phyloP scores from a whole-genome alignment of 1,139 yeast genomes.

The Diutina pseudorugosa region DNA sequence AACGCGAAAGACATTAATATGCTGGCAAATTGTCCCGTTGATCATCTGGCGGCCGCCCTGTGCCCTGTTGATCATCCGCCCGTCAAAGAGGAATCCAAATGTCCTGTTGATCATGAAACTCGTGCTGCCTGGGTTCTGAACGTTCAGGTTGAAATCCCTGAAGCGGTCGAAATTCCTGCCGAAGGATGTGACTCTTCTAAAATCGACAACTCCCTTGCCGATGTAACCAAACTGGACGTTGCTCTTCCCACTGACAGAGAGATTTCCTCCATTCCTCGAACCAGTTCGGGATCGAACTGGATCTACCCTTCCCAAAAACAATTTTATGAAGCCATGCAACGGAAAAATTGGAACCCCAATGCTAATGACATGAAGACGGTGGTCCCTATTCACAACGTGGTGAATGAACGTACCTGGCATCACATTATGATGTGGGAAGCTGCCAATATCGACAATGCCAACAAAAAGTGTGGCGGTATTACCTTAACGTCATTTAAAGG shows the following conservation, averaged over 20 bases:
- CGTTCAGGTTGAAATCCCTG: slow-evolving; percentile 20
- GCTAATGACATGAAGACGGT: slow-evolving; percentile 79
- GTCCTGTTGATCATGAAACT: slow-evolving; percentile 7
- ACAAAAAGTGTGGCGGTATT: slow-evolving; percentile 63
- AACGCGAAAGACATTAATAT: not conserved
- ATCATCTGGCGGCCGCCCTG: not conserved
- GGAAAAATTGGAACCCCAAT: slow-evolving; percentile 80
- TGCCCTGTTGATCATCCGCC: not conserved
- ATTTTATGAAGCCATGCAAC: slow-evolving; percentile 85
- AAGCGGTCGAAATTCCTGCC: slow-evolving; percentile 26
- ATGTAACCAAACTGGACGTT: slow-evolving; percentile 17
- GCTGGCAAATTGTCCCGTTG: not conserved
- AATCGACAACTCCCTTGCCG: slow-evolving; percentile 10
- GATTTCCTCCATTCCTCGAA: slow-evolving; percentile 75
- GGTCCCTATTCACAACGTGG: slow-evolving; percentile 89
- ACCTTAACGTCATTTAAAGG: slow-evolving; percentile 82
- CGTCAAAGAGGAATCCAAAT: not conserved
- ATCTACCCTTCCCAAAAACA: slow-evolving; percentile 92
- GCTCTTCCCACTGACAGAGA: slow-evolving; percentile 57
- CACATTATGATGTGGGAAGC: slow-evolving; percentile 80
- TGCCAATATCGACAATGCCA: slow-evolving; percentile 39
- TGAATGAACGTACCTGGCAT: slow-evolving; percentile 87
- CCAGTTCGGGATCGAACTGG: slow-evolving; percentile 61
- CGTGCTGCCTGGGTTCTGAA: slow-evolving; percentile 14
- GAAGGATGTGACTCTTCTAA: slow-evolving; percentile 35